phyloP scores from a whole-genome alignment of 352 stramenopile species.

The Phytophthora boehmeriae region DNA sequence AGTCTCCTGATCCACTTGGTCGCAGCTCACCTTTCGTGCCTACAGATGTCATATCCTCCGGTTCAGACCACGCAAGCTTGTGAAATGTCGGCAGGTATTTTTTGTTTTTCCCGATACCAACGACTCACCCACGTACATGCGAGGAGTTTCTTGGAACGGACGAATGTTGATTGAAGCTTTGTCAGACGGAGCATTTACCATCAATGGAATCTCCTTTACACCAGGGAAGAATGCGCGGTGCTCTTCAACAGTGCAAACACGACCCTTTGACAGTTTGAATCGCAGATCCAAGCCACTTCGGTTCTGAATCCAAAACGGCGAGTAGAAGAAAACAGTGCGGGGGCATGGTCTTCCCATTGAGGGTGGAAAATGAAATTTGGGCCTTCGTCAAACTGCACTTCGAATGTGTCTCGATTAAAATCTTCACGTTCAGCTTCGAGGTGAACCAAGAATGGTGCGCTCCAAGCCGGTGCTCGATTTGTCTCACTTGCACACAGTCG shows the following conservation, averaged over 20 bases:
- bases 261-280: conserved; percentile 67
- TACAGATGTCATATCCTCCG: conserved; percentile 73
- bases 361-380: conserved; percentile 73
- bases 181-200: conserved; percentile 57
- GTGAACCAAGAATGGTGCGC: conserved; percentile 61
- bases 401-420: conserved; percentile 64
- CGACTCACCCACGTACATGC: conserved; percentile 57
- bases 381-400: conserved; percentile 67
- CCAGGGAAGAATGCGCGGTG: conserved; percentile 75
- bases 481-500: conserved; percentile 65
- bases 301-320: conserved; percentile 89
- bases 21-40: conserved; percentile 77
- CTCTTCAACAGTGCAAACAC: conserved; percentile 62
- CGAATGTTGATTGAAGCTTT: conserved; percentile 75
- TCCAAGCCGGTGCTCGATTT: conserved; percentile 61
- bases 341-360: conserved; percentile 61
- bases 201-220: conserved; percentile 65
- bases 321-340: conserved; percentile 70
- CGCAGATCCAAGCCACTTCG: conserved; percentile 75
- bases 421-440: conserved; percentile 50
- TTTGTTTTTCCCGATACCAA: conserved; percentile 54
- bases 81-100: conserved; percentile 78
- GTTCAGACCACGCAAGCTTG: conserved; percentile 72
- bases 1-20: conserved; percentile 47
- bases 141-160: conserved; percentile 75